These are phyloP conservation scores for Talaromyces proteolyticus DNA, from an alignment of 495 filamentous ascomycete species.

Conservation along the genomic window DNA sequence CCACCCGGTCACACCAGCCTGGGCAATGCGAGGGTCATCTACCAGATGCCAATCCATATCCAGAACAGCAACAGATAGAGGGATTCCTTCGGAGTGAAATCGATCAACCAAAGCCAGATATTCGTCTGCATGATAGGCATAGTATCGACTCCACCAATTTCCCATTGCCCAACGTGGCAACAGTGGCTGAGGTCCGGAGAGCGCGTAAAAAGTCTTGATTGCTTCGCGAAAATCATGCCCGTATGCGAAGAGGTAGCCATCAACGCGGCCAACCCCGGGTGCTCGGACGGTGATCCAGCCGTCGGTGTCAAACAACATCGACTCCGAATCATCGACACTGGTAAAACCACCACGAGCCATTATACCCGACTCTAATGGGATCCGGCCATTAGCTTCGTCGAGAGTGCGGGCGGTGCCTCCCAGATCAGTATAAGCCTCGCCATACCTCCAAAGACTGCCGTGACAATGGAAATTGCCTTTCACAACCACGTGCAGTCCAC, in stretches of 20 bases:
- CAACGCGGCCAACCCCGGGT: constrained; percentile 33
- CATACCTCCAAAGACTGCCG: constrained; percentile 39
- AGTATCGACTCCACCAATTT: constrained; percentile 60
- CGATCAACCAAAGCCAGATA: constrained; percentile 46
- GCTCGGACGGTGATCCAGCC: constrained; percentile 39
- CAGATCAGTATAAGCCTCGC: constrained; percentile 33
- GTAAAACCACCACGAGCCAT: constrained; percentile 40
- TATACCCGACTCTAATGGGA: constrained; percentile 39
- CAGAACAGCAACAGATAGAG: constrained; percentile 47
- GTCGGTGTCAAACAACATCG: constrained; percentile 49
- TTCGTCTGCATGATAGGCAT: constrained; percentile 43
- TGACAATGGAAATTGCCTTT: constrained; percentile 24
- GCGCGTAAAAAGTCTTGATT: constrained; percentile 46
- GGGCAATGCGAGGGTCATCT: constrained; percentile 24
- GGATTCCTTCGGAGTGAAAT: constrained; percentile 40
- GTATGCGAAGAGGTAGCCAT: constrained; percentile 55
- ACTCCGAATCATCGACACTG: constrained; percentile 46
- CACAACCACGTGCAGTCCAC: constrained; percentile 33
- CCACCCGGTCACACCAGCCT: constrained; percentile 38
- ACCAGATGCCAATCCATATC: constrained; percentile 63
- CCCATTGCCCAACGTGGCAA: constrained; percentile 53
- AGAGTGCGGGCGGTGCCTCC: constrained; percentile 50
- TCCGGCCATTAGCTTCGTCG: constrained; percentile 44
- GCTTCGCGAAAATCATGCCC: constrained; percentile 47
- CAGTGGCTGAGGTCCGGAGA: constrained; percentile 49